Conservation (phyloP, 306 rosid genomes). For the Adenanthera pavonina region DNA sequence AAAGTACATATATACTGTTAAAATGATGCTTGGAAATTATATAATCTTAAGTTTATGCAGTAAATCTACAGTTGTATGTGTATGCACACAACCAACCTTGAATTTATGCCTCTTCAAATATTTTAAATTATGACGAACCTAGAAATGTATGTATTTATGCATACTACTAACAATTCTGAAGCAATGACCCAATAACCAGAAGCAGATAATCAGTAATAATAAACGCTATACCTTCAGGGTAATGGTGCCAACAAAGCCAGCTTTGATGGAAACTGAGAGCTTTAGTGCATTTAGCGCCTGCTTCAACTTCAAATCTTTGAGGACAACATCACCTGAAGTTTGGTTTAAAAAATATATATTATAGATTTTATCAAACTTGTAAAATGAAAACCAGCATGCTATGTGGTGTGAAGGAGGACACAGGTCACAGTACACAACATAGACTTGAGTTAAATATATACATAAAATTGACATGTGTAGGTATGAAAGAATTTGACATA, state of each 20-base stretch:
- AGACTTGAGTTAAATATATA: background rate
- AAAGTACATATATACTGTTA: constrained; percentile 13
- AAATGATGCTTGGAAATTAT: constrained; percentile 26
- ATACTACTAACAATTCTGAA: constrained; percentile 26
- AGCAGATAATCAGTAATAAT: constrained; percentile 27
- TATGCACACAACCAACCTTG: background rate
- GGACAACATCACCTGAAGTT: constrained; percentile 88
- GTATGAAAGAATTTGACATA: no score
- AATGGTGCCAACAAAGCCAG: constrained; percentile 89
- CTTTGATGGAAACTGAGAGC: constrained; percentile 85
- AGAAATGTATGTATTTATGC: background rate
- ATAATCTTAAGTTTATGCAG: constrained; percentile 22
- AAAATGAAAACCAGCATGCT: background rate
- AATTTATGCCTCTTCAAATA: background rate
- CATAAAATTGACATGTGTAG: background rate
- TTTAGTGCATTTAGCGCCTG: constrained; percentile 88
- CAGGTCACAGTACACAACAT: no score
- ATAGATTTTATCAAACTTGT: background rate
- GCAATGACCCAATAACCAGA: constrained; percentile 29
- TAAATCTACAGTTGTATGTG: background rate
- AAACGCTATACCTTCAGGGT: constrained; percentile 72
- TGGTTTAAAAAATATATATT: constrained; percentile 14
- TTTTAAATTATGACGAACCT: constrained; percentile 13
- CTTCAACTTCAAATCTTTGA: constrained; percentile 89
- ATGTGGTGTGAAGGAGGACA: background rate